Conservation (phyloP, 305 asterid species). For the Fraxinus dipetala region DNA sequence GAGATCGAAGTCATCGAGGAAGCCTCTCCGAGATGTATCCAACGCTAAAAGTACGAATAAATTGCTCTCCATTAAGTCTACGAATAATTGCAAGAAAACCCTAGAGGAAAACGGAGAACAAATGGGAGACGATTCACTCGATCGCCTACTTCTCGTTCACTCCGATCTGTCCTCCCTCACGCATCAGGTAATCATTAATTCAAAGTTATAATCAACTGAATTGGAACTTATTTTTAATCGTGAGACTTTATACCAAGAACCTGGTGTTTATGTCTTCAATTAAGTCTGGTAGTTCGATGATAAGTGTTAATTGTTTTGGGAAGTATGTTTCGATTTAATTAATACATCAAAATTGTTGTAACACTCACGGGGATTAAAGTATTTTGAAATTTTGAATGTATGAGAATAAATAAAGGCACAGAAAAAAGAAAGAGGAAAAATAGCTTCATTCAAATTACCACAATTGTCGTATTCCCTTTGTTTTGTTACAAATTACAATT, state of each 20-base stretch:
- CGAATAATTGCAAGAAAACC: conserved; percentile 26
- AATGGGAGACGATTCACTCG: conserved; percentile 44
- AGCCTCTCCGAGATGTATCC: conserved; percentile 66
- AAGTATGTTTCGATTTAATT: background rate
- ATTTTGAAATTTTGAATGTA: background rate
- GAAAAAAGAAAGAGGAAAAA: background rate
- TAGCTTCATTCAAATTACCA: background rate
- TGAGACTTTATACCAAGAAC: background rate
- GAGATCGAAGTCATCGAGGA: conserved; percentile 50
- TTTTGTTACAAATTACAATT: background rate
- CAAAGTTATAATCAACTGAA: background rate
- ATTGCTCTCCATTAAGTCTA: conserved; percentile 14
- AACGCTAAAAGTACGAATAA: conserved; percentile 33
- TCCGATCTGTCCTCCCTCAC: conserved; percentile 58
- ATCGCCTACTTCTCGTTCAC: conserved; percentile 66
- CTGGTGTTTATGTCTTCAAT: background rate
- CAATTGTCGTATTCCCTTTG: background rate
- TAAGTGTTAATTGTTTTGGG: conserved; percentile 16
- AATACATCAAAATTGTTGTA: background rate
- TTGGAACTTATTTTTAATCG: background rate
- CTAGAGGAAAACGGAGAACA: conserved; percentile 28
- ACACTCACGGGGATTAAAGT: background rate
- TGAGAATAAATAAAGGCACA: background rate
- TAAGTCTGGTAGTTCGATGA: background rate
- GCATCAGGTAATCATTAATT: conserved; percentile 43